Base-by-base conservation (phyloP, 2,329 filamentous ascomycete species). In the Neurospora sp. region DNA sequence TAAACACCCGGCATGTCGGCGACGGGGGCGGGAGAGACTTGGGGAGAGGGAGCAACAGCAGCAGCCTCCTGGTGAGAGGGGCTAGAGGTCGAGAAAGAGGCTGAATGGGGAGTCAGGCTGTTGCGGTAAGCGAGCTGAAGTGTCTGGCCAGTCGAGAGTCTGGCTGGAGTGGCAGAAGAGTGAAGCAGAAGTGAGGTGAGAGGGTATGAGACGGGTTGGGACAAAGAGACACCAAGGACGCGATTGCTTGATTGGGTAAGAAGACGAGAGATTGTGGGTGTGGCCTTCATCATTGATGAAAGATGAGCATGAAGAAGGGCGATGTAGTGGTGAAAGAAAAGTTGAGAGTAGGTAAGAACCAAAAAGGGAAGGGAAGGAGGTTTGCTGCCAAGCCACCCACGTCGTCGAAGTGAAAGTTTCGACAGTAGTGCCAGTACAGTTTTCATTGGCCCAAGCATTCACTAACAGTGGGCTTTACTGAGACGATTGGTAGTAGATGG, bases 1-100 rank as follows among this genome's bases (percentile, higher is more conserved):
- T 71, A 75, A 15, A 58, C 15, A 71, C 66, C 38, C 71, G 66
- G 52, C 67, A 42, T 42, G 42, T 43, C 52, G 40, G 67, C 70
- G 68, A 36, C 52, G 15, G 52, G 52, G 23, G 33, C 33, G 33
- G 52, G 52, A 62, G 52, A 62, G 52, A 33, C 52, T 62, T 33
- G 52, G 52, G 52, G 15, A 62, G 52, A 15, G 28, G 46, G 46
- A 52, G 52, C 28, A 36, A 17, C 23, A 62, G 52, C 52, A 62
- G 28, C 52, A 62, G 52, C 52, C 52, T 58, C 23, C 52, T 62
- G 52, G 23, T 36, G 23, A 33, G 28, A 62, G 28, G 23, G 52
- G 28, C 52, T 33, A 17, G 52, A 62, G 52, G 52, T 62, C 52
- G 52, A 62, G 23, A 62, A 62, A 36, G 28, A 62, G 23, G 52